A percentile compares a stretch with the other conserved stretches of the same genome.
Conservation (phyloP, 305 asterid species). For the Fraxinus nigra region DNA sequence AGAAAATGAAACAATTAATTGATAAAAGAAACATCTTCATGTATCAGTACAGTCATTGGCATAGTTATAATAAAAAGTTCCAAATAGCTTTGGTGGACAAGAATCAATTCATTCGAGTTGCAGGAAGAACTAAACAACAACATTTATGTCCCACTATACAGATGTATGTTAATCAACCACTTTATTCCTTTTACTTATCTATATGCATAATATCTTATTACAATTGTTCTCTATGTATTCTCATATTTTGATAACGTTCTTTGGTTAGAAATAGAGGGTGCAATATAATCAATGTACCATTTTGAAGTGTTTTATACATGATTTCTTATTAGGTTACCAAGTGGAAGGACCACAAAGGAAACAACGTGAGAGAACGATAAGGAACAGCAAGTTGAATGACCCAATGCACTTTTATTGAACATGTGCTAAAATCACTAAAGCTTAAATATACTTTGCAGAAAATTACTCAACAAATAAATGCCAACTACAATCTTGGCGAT, state of each 20-base stretch:
- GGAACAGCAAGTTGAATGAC: slow-evolving; percentile 1
- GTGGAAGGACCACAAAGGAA: slow-evolving; percentile 12
- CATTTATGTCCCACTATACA: background rate
- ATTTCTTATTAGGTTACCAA: background rate
- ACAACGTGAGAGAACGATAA: background rate
- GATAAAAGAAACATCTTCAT: background rate
- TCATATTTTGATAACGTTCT: too few relatives aligned
- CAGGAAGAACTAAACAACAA: background rate
- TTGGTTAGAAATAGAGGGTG: background rate
- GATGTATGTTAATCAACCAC: background rate
- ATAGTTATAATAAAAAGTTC: background rate
- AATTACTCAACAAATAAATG: background rate
- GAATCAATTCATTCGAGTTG: background rate
- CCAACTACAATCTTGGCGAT: slow-evolving; percentile 18
- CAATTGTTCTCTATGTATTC: too few relatives aligned
- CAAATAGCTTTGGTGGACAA: background rate
- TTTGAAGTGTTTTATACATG: background rate
- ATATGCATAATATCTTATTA: too few relatives aligned
- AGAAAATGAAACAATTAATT: background rate
- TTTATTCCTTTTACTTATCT: background rate
- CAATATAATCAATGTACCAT: background rate
- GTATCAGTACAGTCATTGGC: background rate
- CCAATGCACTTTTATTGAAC: background rate
- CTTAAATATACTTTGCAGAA: background rate
- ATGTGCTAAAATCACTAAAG: background rate